These are phyloP conservation scores for Claviceps fusiformis DNA, from an alignment of 2,329 filamentous ascomycete genomes.

Conservation along the genomic window DNA sequence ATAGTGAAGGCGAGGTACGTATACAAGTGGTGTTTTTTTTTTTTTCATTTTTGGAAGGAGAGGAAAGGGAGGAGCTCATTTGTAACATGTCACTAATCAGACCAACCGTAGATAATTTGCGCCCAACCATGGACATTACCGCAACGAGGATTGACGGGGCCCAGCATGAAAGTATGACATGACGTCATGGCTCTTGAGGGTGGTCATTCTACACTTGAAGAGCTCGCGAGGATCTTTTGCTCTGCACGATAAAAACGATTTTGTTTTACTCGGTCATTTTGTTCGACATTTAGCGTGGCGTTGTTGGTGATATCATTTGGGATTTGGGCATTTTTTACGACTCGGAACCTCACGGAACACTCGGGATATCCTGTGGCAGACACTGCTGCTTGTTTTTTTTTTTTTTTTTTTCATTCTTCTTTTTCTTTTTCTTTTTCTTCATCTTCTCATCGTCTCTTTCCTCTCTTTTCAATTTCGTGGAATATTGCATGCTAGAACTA, in stretches of 20 bases:
- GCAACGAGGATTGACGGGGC: constrained; percentile 28
- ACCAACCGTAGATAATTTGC: constrained; percentile 44
- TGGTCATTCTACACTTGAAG: not conserved
- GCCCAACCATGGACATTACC: constrained; percentile 58
- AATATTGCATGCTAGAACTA: not conserved
- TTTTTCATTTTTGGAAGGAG: not conserved
- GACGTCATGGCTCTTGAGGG: not conserved
- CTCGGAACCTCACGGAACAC: not conserved
- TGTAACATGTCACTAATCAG: constrained; percentile 6
- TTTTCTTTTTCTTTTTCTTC: not conserved
- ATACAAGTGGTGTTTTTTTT: not conserved
- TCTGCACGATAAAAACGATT: not conserved
- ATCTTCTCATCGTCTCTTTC: not conserved
- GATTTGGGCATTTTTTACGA: constrained; percentile 1
- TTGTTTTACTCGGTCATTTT: not conserved
- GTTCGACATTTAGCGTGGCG: constrained; percentile 5
- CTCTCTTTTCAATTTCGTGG: not conserved
- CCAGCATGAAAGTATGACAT: constrained; percentile 4
- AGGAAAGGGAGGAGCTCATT: not conserved
- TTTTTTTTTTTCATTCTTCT: not conserved
- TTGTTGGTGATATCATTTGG: constrained; percentile 1
- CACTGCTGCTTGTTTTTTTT: not conserved
- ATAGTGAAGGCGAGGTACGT: constrained; percentile 88
- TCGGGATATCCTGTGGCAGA: not conserved
- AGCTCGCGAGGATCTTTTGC: not conserved